Evolutionary conservation across 2,329 filamentous ascomycete genomes (phyloP).

Genomic region (Phoma sp.): DNA sequence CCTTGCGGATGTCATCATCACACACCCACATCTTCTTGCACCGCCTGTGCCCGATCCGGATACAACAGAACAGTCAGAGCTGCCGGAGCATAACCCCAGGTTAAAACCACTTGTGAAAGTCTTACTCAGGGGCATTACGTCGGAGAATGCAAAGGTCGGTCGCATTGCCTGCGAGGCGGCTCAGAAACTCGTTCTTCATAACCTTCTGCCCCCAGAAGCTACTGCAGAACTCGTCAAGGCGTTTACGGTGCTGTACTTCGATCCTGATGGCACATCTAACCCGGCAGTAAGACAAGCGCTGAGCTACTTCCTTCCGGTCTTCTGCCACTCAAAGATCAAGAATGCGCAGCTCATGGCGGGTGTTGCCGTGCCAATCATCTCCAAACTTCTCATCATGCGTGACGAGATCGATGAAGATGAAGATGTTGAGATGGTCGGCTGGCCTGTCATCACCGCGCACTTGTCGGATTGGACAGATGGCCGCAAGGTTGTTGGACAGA

Average conservation of each 20-base stretch:
- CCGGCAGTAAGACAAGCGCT: constrained; percentile 84
- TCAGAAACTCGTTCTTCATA: constrained; percentile 84
- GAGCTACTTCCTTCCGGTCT: constrained; percentile 93
- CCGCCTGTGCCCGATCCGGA: constrained; percentile 54
- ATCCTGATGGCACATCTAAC: constrained; percentile 80
- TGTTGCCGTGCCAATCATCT: constrained; percentile 76
- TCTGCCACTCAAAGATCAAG: constrained; percentile 82
- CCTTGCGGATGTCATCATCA: constrained; percentile 89
- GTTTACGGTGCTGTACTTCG: constrained; percentile 86
- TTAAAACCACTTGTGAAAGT: constrained; percentile 78
- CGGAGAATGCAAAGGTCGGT: constrained; percentile 76
- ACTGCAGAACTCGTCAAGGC: constrained; percentile 79
- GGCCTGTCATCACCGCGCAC: constrained; percentile 80
- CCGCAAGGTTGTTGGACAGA: constrained; percentile 73
- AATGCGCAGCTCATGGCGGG: constrained; percentile 84
- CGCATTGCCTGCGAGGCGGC: constrained; percentile 81
- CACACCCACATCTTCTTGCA: constrained; percentile 82
- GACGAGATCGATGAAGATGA: constrained; percentile 77
- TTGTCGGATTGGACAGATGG: constrained; percentile 96
- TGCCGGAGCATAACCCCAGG: constrained; percentile 42
- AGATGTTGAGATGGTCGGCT: constrained; percentile 74
- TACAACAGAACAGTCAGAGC: constrained; percentile 50
- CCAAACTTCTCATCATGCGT: constrained; percentile 67
- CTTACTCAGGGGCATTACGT: constrained; percentile 78
- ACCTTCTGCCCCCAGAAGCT: constrained; percentile 63